Base-by-base conservation (phyloP, 306 rosid species). In the Cucumis hystrix region DNA sequence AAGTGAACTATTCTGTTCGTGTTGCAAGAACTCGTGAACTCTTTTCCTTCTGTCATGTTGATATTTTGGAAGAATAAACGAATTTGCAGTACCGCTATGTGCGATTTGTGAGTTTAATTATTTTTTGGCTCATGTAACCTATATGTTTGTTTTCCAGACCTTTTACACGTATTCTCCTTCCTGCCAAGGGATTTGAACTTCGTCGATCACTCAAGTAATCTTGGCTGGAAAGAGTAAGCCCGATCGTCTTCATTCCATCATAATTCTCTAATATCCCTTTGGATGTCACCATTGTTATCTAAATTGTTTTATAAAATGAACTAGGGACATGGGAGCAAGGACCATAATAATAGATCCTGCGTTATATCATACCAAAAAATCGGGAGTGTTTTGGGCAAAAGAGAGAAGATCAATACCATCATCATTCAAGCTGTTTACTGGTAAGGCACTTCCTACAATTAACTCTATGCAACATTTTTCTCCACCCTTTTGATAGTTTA, bases 181-280 rank as follows among this genome's bases (percentile, higher is more conserved):
- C 80, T 95, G 85, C 98, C 98, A 5, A 89, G 87, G 84, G 96
- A 92, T 65, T 79, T 95, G 40, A 95, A 95, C 85, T 92, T 95
- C 78, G 63, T 90, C 52, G 97, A 92, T 87, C 97, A 95, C 88
- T 81, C 93, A 9, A 90, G 97, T 82, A 86, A 91, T 60, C 85
- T 87, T 82, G 99, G 99, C 60, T 90, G 97, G 99, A 92, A 90
- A 84, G 99, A 95, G 97, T 92, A 84, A 92, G 99, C 85, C 39
- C 30, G 4, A 54, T 35, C 45, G 51, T 71, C 41, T 28, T 52
- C 77, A 33, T 63, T n/a, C 6, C 75, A 23, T 51, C 61, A 54
- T 51, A 25, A 49, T 72, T 76, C 52, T 43, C 65, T 37, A 56
- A 64, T 74, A 57, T 86, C 80, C 30, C 60, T 77, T 18, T 15